phyloP scores from a whole-genome alignment of 805 yeast genomes.

The Wickerhamiella allomyrinae region DNA sequence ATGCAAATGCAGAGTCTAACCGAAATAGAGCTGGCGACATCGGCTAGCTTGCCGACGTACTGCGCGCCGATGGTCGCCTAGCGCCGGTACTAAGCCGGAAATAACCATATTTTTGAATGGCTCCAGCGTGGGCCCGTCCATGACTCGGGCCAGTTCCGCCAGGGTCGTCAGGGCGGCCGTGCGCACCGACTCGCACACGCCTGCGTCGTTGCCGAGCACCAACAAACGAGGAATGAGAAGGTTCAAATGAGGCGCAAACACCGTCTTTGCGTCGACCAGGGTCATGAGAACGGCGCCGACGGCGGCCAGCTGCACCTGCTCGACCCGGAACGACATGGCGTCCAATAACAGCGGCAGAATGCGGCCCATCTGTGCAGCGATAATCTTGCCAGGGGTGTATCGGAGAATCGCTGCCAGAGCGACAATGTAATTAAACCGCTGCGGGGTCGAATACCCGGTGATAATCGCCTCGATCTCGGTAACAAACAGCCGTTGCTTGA shows the following conservation, averaged over 20 bases:
- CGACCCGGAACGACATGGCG: conserved; percentile 36
- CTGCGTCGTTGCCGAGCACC: conserved; percentile 15
- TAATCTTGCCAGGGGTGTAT: conserved; percentile 46
- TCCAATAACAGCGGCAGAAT: conserved; percentile 62
- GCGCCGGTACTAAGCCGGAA: conserved; percentile 32
- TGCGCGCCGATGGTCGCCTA: conserved; percentile 61
- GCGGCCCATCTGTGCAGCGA: conserved; percentile 46
- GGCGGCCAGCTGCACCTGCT: conserved; percentile 1
- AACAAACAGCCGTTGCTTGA: conserved; percentile 69
- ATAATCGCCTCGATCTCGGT: conserved; percentile 43
- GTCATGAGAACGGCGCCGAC: conserved; percentile 16
- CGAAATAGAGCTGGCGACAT: conserved; percentile 64
- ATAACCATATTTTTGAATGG: conserved; percentile 41
- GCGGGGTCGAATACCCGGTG: conserved; percentile 28
- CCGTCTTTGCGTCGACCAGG: conserved; percentile 38
- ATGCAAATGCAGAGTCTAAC: conserved; percentile 21
- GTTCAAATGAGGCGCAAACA: conserved; percentile 40
- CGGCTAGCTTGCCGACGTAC: conserved; percentile 69
- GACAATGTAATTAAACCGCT: conserved; percentile 41
- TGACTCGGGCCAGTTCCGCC: conserved; percentile 30
- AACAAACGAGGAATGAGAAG: conserved; percentile 44
- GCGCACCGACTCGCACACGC: conserved; percentile 36
- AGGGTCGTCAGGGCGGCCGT: conserved; percentile 44
- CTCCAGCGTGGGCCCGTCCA: conserved; percentile 30
- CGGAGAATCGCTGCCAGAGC: conserved; percentile 56